Evolutionary conservation across 2,329 filamentous ascomycete species (phyloP).

Genomic region (Diaporthe vaccinii): DNA sequence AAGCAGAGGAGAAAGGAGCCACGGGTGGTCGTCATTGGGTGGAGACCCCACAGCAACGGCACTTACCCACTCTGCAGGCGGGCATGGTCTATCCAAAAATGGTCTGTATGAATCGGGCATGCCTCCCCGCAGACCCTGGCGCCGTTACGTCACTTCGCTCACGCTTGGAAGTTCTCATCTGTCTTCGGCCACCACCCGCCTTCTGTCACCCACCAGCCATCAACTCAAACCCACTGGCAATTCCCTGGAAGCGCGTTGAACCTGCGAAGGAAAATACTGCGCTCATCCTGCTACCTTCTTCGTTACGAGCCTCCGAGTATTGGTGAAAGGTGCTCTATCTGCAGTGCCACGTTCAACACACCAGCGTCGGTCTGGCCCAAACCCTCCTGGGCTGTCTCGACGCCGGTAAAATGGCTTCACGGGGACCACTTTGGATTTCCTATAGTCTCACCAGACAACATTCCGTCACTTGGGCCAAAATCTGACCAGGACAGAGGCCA

Average conservation of each 20-base stretch:
- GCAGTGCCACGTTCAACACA: slow-evolving; percentile 36
- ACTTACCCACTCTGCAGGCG: background rate
- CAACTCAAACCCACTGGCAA: background rate
- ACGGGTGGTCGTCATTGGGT: background rate
- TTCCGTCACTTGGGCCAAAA: background rate
- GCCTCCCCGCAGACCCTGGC: background rate
- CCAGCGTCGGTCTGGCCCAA: slow-evolving; percentile 1
- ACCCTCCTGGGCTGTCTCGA: slow-evolving; percentile 3
- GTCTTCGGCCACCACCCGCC: background rate
- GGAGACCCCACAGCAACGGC: background rate
- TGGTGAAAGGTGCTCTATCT: slow-evolving; percentile 1
- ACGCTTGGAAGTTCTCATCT: background rate
- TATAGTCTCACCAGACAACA: background rate
- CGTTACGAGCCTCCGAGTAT: background rate
- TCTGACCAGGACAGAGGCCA: background rate
- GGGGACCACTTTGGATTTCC: background rate
- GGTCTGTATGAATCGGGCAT: background rate
- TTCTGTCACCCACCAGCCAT: slow-evolving; percentile 1
- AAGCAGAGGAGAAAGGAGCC: background rate
- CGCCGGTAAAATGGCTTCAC: background rate
- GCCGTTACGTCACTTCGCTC: background rate
- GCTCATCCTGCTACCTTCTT: background rate
- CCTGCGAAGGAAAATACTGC: too few relatives aligned
- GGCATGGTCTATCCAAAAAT: background rate
- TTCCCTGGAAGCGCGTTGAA: background rate